A percentile compares a stretch with the other conserved stretches of the same genome.
Conservation (phyloP, 2,329 filamentous ascomycete genomes). For the Nemania sp. region DNA sequence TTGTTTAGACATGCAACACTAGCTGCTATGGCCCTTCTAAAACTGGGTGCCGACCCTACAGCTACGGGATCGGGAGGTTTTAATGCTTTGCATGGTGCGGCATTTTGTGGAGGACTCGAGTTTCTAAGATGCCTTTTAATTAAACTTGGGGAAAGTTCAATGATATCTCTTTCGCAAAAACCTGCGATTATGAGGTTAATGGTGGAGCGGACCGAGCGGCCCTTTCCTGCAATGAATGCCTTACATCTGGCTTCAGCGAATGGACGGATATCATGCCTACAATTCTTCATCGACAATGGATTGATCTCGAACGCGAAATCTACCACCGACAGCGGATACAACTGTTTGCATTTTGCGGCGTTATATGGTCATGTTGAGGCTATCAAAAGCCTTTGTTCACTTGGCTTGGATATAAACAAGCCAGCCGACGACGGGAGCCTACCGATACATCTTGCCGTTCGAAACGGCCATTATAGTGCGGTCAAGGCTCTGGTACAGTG, state of each 20-base stretch:
- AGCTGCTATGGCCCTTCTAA: slow-evolving; percentile 15
- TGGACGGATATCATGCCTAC: background rate
- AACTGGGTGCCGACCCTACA: slow-evolving; percentile 19
- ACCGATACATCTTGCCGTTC: slow-evolving; percentile 19
- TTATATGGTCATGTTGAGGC: background rate
- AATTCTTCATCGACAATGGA: slow-evolving; percentile 13
- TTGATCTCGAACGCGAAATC: background rate
- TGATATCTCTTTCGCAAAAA: slow-evolving; percentile 2
- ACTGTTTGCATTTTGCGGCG: slow-evolving; percentile 25
- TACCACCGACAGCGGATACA: background rate
- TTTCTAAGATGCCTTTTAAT: background rate
- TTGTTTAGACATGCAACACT: background rate
- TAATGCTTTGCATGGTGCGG: slow-evolving; percentile 15
- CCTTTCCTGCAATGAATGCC: background rate
- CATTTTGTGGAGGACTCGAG: background rate
- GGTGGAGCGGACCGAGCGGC: background rate
- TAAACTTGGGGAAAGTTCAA: background rate
- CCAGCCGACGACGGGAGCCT: slow-evolving; percentile 16
- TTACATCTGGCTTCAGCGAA: background rate
- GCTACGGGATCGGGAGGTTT: background rate
- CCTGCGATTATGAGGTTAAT: background rate
- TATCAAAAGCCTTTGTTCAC: slow-evolving; percentile 13
- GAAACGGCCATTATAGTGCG: background rate
- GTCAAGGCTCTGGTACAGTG: slow-evolving; percentile 1
- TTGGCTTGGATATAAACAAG: slow-evolving; percentile 17